These are phyloP conservation scores for Boletus coccyginus DNA, from an alignment of 768 basidiomycete genomes.

Conservation along the genomic window DNA sequence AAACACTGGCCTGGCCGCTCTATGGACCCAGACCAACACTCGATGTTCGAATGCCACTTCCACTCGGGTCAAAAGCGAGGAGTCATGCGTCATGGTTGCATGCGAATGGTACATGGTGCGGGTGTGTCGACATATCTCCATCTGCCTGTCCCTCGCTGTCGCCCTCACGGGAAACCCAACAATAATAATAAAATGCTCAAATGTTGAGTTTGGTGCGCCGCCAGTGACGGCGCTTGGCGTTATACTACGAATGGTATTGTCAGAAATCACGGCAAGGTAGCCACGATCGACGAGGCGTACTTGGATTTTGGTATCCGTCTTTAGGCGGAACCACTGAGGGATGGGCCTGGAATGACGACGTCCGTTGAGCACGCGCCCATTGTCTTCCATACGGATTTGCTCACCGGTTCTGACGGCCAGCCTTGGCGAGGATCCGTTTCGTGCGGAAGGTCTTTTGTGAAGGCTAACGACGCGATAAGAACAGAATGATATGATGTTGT, in stretches of 20 bases:
- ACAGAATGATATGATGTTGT: background rate
- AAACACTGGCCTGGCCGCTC: background rate
- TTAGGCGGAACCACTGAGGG: slow-evolving; percentile 98
- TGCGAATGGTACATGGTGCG: slow-evolving; percentile 26
- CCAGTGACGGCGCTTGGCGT: slow-evolving; percentile 98
- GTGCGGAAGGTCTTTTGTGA: slow-evolving; percentile 99
- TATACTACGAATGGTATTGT: slow-evolving; percentile 52
- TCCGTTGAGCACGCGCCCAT: background rate
- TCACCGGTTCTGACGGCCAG: slow-evolving; percentile 91
- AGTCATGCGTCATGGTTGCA: slow-evolving; percentile 18
- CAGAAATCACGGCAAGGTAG: background rate
- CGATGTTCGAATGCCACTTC: background rate
- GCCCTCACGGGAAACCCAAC: slow-evolving; percentile 1
- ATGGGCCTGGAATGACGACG: slow-evolving; percentile 63
- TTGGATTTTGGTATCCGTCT: slow-evolving; percentile 94
- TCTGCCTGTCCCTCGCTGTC: slow-evolving; percentile 4
- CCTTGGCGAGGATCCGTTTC: slow-evolving; percentile 97
- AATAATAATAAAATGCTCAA: slow-evolving; percentile 39
- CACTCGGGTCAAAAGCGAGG: background rate
- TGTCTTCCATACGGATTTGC: slow-evolving; percentile 16
- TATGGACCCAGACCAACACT: background rate
- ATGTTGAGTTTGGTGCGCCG: slow-evolving; percentile 98
- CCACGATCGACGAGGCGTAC: slow-evolving; percentile 37
- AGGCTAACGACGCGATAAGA: slow-evolving; percentile 54
- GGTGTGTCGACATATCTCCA: slow-evolving; percentile 17